phyloP scores from a whole-genome alignment of 2,329 filamentous ascomycete genomes.

The Ascocoryne sarcoides region DNA sequence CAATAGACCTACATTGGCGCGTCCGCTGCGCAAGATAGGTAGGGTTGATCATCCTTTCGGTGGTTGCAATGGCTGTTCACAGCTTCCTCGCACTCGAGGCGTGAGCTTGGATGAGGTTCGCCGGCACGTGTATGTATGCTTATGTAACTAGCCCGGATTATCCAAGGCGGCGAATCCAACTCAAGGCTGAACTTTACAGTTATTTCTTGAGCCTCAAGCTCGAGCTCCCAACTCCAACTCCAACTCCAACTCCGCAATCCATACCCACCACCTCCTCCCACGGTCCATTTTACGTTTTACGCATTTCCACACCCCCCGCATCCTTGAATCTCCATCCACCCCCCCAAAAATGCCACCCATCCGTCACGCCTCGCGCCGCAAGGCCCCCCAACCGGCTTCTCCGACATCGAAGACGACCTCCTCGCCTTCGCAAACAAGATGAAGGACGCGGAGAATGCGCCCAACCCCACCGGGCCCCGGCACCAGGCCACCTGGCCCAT shows the following conservation, averaged over 20 bases:
- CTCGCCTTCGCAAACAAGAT: slow-evolving; percentile 84
- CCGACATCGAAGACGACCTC: slow-evolving; percentile 79
- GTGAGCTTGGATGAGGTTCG: no score
- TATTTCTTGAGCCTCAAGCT: background rate
- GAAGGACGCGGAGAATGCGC: slow-evolving; percentile 90
- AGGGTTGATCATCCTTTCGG: slow-evolving; percentile 77
- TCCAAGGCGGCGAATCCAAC: no score
- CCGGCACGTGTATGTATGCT: no score
- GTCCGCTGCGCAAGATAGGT: slow-evolving; percentile 82
- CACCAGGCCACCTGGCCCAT: slow-evolving; percentile 95
- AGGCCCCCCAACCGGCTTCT: slow-evolving; percentile 77
- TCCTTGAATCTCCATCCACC: background rate
- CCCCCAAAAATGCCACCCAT: slow-evolving; percentile 60
- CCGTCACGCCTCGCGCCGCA: slow-evolving; percentile 65
- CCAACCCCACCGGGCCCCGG: slow-evolving; percentile 68
- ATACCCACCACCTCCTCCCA: background rate
- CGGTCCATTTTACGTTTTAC: no score
- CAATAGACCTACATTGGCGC: slow-evolving; percentile 58
- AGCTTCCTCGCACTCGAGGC: no score
- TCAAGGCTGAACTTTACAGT: no score
- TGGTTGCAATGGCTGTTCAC: no score
- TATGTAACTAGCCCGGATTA: no score
- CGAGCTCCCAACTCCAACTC: background rate
- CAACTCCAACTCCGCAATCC: background rate
- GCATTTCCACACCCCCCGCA: background rate